Evolutionary conservation across 768 basidiomycete genomes (phyloP), one percentile per base, ranked within the genome.

Genomic region (Rhodotorula graminis): DNA sequence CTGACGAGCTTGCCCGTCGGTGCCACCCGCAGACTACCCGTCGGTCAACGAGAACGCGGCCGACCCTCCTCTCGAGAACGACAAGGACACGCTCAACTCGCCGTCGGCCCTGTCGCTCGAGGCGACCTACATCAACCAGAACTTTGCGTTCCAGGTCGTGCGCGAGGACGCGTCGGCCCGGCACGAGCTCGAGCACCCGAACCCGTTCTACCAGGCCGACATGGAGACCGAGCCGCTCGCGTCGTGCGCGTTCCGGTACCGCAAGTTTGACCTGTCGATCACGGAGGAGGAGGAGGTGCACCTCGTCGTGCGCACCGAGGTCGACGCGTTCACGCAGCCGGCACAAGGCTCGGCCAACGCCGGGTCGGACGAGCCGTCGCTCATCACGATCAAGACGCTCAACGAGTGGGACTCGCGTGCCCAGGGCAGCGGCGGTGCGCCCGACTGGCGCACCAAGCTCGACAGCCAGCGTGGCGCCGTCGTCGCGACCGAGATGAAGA

Each of bases 401-500:
- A 98, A 98, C 80, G 96, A 99, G 81, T 98, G 96, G 81, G 95
- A 98, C 81, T 86, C 93, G 33, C 87, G 92, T 64, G 86, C 93
- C 4, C 87, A 88, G 75, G 94, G 95, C 33, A 88, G 91, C 1
- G 95, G 93, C 40, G 93, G 93, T 61, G 93, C 95, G 27, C 91
- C 93, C n/a, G 96, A 99, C 81, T 99, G 96, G 96, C 87, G 94
- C 47, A 87, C 90, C n/a, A 95, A 95, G 82, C 84, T 99, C 56
- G 96, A 99, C 82, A 88, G 90, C 10, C 93, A 97, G 82, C 88
- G 93, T 58, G 96, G 96, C 73, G 96, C 96, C 4, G 95, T 99
- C 56, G 93, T 98, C 71, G 93, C 96, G 49, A 94, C 92, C 37
- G 96, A 99, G 85, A 98, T 98, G 96, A 99, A 98, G 84, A 99